phyloP scores from a whole-genome alignment of 2,329 filamentous ascomycete species.

The Xenosphaeropsis pyriputrescens region DNA sequence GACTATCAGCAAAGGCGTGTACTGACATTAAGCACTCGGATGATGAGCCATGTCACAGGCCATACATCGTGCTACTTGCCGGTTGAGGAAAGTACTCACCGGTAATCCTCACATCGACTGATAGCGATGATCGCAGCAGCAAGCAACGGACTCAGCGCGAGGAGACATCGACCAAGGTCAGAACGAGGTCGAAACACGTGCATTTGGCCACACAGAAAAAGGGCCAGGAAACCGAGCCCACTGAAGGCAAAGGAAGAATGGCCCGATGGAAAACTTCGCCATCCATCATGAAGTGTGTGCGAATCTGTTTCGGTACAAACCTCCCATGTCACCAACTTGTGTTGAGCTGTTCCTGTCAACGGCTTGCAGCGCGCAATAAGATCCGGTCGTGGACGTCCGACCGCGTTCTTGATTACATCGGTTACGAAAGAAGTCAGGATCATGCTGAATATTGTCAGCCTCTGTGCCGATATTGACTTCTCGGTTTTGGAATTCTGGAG shows the following conservation, averaged over 20 bases:
- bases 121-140: constrained; percentile 55
- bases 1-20: neutral
- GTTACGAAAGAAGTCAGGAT: constrained; percentile 72
- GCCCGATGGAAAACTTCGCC: constrained; percentile 71
- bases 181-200: constrained; percentile 31
- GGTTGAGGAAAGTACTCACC: too few relatives aligned
- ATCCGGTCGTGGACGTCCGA: constrained; percentile 63
- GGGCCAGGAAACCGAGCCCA: constrained; percentile 59
- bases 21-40: neutral
- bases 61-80: too few relatives aligned
- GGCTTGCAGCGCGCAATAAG: constrained; percentile 80
- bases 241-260: constrained; percentile 70
- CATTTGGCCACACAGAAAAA: constrained; percentile 56
- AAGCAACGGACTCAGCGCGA: constrained; percentile 43
- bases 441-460: constrained; percentile 45
- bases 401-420: constrained; percentile 74
- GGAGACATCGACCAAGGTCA: constrained; percentile 38
- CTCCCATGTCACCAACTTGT: constrained; percentile 44
- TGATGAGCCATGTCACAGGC: constrained; percentile 17
- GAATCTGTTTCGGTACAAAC: constrained; percentile 60
- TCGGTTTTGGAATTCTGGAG: too few relatives aligned
- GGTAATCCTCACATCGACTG: constrained; percentile 53
- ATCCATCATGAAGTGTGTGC: constrained; percentile 65
- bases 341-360: constrained; percentile 25
- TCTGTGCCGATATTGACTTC: neutral